Conservation (phyloP, 805 yeast genomes). For the Sugiyamaella chiloensis region DNA sequence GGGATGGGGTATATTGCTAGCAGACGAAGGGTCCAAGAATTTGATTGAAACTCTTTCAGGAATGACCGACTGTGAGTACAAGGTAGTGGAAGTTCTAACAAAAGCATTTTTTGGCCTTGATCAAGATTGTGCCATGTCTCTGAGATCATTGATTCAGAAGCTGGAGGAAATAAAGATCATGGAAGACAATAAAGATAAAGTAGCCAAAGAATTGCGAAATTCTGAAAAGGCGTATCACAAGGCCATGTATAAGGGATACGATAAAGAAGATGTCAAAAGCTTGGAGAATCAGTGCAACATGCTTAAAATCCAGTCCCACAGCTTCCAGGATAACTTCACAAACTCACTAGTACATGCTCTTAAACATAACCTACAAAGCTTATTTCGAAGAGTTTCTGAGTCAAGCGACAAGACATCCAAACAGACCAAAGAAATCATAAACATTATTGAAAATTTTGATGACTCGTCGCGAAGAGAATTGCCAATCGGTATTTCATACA, state of each 20-base stretch:
- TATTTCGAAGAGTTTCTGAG: background rate
- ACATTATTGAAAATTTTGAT: slow-evolving; percentile 8
- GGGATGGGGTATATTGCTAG: slow-evolving; percentile 21
- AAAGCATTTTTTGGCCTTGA: slow-evolving; percentile 1
- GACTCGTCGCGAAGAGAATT: background rate
- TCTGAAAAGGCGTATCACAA: slow-evolving; percentile 24
- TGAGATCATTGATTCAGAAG: slow-evolving; percentile 17
- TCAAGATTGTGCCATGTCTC: slow-evolving; percentile 8
- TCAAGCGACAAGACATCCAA: background rate
- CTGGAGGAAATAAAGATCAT: slow-evolving; percentile 22
- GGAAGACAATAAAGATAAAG: slow-evolving; percentile 18
- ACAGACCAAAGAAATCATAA: slow-evolving; percentile 1
- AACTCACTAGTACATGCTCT: slow-evolving; percentile 12
- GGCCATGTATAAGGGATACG: slow-evolving; percentile 20
- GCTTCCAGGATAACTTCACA: slow-evolving; percentile 11
- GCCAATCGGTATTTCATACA: background rate
- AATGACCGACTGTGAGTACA: slow-evolving; percentile 6
- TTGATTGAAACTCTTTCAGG: slow-evolving; percentile 11
- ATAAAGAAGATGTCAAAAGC: slow-evolving; percentile 15
- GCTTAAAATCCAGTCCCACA: slow-evolving; percentile 13
- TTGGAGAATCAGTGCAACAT: slow-evolving; percentile 15
- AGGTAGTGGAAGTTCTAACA: background rate
- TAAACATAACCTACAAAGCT: background rate
- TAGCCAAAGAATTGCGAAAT: slow-evolving; percentile 6
- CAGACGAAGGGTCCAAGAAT: slow-evolving; percentile 15